phyloP scores from a whole-genome alignment of 1,284 basidiomycete genomes.

The Fistulinella cinereoalba region DNA sequence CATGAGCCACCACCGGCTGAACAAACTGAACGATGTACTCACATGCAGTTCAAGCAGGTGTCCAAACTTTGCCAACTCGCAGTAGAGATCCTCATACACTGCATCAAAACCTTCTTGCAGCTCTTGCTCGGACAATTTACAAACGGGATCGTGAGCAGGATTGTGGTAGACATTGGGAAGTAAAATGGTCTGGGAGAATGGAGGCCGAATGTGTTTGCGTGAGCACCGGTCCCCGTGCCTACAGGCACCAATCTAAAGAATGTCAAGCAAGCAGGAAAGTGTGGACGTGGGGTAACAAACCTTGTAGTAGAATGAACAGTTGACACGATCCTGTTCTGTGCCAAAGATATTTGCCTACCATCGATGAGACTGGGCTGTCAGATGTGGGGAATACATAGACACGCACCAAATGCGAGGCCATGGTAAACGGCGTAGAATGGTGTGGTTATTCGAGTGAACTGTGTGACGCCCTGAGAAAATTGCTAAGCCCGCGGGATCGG shows the following conservation, averaged over 20 bases:
- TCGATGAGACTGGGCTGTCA: neutral
- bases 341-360: slow-evolving; percentile 79
- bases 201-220: slow-evolving; percentile 95
- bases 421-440: slow-evolving; percentile 21
- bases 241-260: slow-evolving; percentile 83
- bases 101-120: slow-evolving; percentile 95
- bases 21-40: slow-evolving; percentile 32
- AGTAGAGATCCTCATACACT: slow-evolving; percentile 94
- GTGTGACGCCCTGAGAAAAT: slow-evolving; percentile 6
- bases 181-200: slow-evolving; percentile 96
- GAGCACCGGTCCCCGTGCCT: slow-evolving; percentile 96
- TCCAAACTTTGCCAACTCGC: slow-evolving; percentile 93
- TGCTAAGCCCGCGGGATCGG: slow-evolving; percentile 1
- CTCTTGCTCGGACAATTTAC: slow-evolving; percentile 83
- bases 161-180: slow-evolving; percentile 99
- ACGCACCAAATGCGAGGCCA: slow-evolving; percentile 64
- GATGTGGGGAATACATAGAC: neutral
- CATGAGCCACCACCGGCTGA: slow-evolving; percentile 1
- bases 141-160: slow-evolving; percentile 88
- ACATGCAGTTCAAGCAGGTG: slow-evolving; percentile 94
- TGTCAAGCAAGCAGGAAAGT: slow-evolving; percentile 7
- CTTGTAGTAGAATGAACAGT: slow-evolving; percentile 95
- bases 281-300: slow-evolving; percentile 39
- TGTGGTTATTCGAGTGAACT: neutral
- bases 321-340: slow-evolving; percentile 90